Base-by-base conservation (phyloP, 225 moss, liverwort and hornwort species). In the Anthoceros angustus region DNA sequence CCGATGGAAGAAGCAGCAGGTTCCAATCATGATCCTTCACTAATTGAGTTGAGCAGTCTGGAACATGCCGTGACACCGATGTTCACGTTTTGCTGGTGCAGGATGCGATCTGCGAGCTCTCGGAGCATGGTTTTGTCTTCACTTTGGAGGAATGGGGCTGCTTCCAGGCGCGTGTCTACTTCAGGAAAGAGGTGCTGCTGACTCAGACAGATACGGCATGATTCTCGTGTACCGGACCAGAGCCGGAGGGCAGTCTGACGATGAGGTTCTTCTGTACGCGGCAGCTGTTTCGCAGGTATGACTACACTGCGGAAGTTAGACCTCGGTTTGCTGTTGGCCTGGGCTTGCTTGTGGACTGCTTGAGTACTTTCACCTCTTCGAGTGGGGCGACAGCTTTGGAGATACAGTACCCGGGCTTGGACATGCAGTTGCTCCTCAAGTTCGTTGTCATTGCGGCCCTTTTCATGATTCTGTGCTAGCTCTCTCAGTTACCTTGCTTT, bases 1-100 rank as follows among this genome's bases (percentile, higher is more conserved):
- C 61, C 92, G 92, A 42, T 98, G 98, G 98, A 98, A 98, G 81
- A 92, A 83, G 72, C 98, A 92, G 77, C 98, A 98, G 91, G 95
- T 95, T 60, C 62, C n/a, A 20, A 46, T 40, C 41, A 39, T 9
- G 25, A 15, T n/a, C 39, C 11, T 25, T 38, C 26, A 5, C 9
- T 41, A 20, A 25, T 24, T 70, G 50, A 9, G 50, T 69, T 62
- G 16, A 41, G 26, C 20, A 38, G 25, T 40, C n/a, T 42, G 42
- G 26, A 5, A 67, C 25, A 41, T 62, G 49, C 46, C 26, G 11
- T 1, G 40, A 15, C 32, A 32, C 32, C 32, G 32, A 32, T 55
- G n/a, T 55, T 46, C 32, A 9, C 40, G 66, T 42, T 40, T 7
- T 70, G 48, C 39, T 46, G 62, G 69, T 70, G 63, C 69, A 98